phyloP scores from a whole-genome alignment of 2,329 filamentous ascomycete genomes.

The Exophiala bonariae region DNA sequence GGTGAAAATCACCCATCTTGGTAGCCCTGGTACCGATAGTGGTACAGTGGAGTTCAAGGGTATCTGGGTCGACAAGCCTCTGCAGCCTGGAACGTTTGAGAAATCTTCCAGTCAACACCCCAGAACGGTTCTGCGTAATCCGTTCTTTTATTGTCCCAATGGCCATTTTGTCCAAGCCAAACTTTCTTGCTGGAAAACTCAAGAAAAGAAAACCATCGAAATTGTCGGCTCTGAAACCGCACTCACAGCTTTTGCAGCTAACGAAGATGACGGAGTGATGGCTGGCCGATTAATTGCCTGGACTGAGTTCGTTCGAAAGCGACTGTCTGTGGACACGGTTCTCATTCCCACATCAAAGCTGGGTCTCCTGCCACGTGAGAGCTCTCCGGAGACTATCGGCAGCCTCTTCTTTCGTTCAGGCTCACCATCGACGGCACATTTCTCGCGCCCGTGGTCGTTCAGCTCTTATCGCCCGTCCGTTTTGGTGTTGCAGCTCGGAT shows the following conservation, averaged over 20 bases:
- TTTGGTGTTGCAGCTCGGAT: constrained; percentile 30
- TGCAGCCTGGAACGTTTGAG: background rate
- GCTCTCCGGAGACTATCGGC: constrained; percentile 1
- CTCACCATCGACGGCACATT: constrained; percentile 33
- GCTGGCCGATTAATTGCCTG: constrained; percentile 4
- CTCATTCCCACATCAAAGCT: constrained; percentile 6
- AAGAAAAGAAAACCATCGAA: constrained; percentile 13
- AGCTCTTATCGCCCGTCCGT: constrained; percentile 35
- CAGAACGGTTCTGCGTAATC: background rate
- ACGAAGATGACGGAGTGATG: background rate
- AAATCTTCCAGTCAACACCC: too few relatives aligned
- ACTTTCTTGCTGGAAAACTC: too few relatives aligned
- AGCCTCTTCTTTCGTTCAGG: constrained; percentile 26
- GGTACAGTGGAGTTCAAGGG: constrained; percentile 30
- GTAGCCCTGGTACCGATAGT: constrained; percentile 16
- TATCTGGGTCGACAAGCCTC: constrained; percentile 28
- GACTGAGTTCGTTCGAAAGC: constrained; percentile 7
- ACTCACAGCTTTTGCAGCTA: background rate
- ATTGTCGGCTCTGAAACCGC: constrained; percentile 21
- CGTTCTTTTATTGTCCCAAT: background rate
- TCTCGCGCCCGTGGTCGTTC: constrained; percentile 37
- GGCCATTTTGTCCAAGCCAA: too few relatives aligned
- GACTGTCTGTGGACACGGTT: constrained; percentile 1
- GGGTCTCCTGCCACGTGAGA: constrained; percentile 2
- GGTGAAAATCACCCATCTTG: constrained; percentile 25